phyloP scores from a whole-genome alignment of 73 alveolate genomes.

The Uronychia setigera region DNA sequence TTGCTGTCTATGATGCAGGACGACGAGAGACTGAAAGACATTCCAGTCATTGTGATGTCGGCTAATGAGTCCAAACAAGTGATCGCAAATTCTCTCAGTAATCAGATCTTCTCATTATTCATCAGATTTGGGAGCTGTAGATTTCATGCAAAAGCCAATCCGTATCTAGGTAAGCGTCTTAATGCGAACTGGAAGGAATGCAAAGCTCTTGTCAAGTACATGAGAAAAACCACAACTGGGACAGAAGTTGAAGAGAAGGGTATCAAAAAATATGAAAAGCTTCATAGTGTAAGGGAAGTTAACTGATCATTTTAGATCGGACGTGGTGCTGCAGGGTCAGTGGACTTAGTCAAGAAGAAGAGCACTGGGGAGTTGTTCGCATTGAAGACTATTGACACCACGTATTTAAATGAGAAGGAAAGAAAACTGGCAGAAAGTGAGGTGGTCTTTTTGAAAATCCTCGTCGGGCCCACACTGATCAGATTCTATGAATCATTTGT shows the following conservation, averaged over 20 bases:
- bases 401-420: constrained; percentile 77
- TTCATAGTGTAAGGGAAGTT: not conserved
- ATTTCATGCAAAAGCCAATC: constrained; percentile 87
- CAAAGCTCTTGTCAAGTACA: constrained; percentile 37
- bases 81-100: constrained; percentile 67
- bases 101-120: not conserved
- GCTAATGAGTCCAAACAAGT: constrained; percentile 73
- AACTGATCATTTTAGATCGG: constrained; percentile 51
- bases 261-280: not conserved
- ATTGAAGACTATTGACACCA: constrained; percentile 56
- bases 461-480: constrained; percentile 95
- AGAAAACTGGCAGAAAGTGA: constrained; percentile 88
- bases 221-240: not conserved
- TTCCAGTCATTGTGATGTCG: constrained; percentile 89
- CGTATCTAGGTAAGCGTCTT: constrained; percentile 23
- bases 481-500: constrained; percentile 90
- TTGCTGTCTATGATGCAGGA: constrained; percentile 71
- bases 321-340: constrained; percentile 88
- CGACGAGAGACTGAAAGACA: constrained; percentile 63
- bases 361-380: constrained; percentile 62
- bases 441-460: constrained; percentile 84
- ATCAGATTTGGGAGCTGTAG: constrained; percentile 77
- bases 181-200: constrained; percentile 18
- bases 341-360: constrained; percentile 53
- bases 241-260: not conserved